phyloP scores from a whole-genome alignment of 306 rosid genomes.

The Vigna angularis region DNA sequence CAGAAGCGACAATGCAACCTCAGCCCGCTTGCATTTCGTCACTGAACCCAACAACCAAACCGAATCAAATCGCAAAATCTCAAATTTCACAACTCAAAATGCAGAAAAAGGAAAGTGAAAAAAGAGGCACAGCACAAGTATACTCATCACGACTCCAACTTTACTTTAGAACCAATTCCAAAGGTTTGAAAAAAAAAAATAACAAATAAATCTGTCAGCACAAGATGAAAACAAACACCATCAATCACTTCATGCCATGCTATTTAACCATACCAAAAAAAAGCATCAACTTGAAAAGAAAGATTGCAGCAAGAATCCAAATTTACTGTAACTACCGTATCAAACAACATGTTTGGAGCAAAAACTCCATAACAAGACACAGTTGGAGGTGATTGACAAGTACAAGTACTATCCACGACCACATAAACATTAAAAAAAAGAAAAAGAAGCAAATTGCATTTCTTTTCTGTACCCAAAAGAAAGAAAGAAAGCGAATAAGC shows the following conservation, averaged over 20 bases:
- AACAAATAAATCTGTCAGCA: slow-evolving; percentile 44
- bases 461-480: not conserved
- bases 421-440: not conserved
- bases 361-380: slow-evolving; percentile 5
- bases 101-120: not conserved
- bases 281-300: slow-evolving; percentile 8
- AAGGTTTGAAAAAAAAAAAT: slow-evolving; percentile 2
- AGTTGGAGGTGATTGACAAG: slow-evolving; percentile 2
- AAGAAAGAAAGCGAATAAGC: slow-evolving; percentile 8
- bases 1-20: slow-evolving; percentile 75
- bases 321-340: not conserved
- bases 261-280: slow-evolving; percentile 37
- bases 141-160: slow-evolving; percentile 14
- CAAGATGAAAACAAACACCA: slow-evolving; percentile 30
- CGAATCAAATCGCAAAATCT: slow-evolving; percentile 23
- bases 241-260: slow-evolving; percentile 18
- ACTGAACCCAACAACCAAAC: slow-evolving; percentile 58
- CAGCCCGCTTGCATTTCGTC: slow-evolving; percentile 86
- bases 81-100: not conserved
- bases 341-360: slow-evolving; percentile 33
- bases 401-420: slow-evolving; percentile 2
- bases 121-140: not conserved
- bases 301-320: slow-evolving; percentile 26
- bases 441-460: slow-evolving; percentile 17
- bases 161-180: not conserved